Evolutionary conservation across 345 rosid genomes (phyloP).

Genomic region (Hypericum perforatum): DNA sequence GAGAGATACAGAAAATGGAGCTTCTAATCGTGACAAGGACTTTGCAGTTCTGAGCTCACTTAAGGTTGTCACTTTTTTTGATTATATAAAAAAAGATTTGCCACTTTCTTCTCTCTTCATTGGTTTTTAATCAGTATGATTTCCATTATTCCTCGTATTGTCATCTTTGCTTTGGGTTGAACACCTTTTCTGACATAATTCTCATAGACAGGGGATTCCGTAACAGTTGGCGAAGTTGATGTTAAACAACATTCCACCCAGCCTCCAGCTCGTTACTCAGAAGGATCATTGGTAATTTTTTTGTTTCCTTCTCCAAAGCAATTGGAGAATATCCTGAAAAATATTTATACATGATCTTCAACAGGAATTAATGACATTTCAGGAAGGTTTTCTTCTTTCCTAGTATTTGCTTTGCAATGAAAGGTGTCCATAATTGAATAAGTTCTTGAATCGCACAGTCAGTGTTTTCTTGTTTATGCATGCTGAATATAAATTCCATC

Average conservation of each 20-base stretch:
- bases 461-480: too few relatives aligned
- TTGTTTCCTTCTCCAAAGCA: not conserved
- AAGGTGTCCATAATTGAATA: too few relatives aligned
- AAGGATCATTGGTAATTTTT: conserved; percentile 72
- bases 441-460: too few relatives aligned
- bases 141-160: not conserved
- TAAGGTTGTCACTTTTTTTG: conserved; percentile 38
- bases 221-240: conserved; percentile 42
- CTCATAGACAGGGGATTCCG: conserved; percentile 52
- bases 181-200: conserved; percentile 7
- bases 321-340: not conserved
- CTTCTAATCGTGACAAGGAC: conserved; percentile 31
- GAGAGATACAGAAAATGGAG: conserved; percentile 38
- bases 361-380: too few relatives aligned
- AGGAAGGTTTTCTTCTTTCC: too few relatives aligned
- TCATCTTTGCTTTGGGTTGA: not conserved
- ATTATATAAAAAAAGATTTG: not conserved
- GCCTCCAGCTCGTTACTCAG: conserved; percentile 80
- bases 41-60: conserved; percentile 47
- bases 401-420: too few relatives aligned
- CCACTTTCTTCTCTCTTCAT: not conserved
- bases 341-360: too few relatives aligned
- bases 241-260: conserved; percentile 71
- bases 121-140: conserved; percentile 2
- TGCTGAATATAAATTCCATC: too few relatives aligned